These are phyloP conservation scores for Ophiosphaerella narmari DNA, from an alignment of 2,329 filamentous ascomycete genomes.

Conservation along the genomic window DNA sequence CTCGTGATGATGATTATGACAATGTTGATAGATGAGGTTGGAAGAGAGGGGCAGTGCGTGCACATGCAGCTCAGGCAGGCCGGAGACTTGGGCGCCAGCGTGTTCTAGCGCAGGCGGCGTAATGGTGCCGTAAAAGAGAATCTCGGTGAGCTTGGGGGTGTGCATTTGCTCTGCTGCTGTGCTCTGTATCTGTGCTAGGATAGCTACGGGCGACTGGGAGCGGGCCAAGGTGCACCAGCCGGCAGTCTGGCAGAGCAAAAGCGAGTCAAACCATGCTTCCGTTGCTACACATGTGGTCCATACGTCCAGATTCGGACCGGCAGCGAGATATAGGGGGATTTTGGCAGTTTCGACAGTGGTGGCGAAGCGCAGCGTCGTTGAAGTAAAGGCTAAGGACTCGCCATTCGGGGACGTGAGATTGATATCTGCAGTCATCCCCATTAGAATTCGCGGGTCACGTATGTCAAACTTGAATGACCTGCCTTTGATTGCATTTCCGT, in stretches of 20 bases:
- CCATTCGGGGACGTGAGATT: slow-evolving; percentile 29
- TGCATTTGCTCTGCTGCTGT: not conserved
- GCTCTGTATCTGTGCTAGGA: slow-evolving; percentile 41
- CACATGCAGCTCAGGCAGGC: slow-evolving; percentile 37
- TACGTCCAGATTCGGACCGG: slow-evolving; percentile 46
- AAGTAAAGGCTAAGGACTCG: slow-evolving; percentile 19
- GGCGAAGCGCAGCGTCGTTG: slow-evolving; percentile 40
- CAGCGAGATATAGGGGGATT: slow-evolving; percentile 48
- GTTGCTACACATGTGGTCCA: slow-evolving; percentile 42
- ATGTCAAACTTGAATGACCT: not conserved
- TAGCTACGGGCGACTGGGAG: slow-evolving; percentile 47
- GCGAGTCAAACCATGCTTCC: slow-evolving; percentile 47
- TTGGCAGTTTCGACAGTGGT: slow-evolving; percentile 46
- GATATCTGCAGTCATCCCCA: slow-evolving; percentile 24
- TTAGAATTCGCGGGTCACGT: not conserved
- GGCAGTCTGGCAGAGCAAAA: slow-evolving; percentile 33
- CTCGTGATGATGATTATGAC: not conserved
- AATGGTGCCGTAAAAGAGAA: slow-evolving; percentile 52
- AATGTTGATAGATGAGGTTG: slow-evolving; percentile 37
- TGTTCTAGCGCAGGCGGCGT: slow-evolving; percentile 22
- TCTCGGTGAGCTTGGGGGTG: slow-evolving; percentile 45
- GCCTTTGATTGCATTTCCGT: slow-evolving; percentile 32
- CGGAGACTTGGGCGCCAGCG: slow-evolving; percentile 7
- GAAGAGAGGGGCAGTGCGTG: slow-evolving; percentile 53
- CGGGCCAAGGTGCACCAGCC: slow-evolving; percentile 46